These are phyloP conservation scores for Poronia punctata DNA, from an alignment of 495 filamentous ascomycete species.

Conservation along the genomic window DNA sequence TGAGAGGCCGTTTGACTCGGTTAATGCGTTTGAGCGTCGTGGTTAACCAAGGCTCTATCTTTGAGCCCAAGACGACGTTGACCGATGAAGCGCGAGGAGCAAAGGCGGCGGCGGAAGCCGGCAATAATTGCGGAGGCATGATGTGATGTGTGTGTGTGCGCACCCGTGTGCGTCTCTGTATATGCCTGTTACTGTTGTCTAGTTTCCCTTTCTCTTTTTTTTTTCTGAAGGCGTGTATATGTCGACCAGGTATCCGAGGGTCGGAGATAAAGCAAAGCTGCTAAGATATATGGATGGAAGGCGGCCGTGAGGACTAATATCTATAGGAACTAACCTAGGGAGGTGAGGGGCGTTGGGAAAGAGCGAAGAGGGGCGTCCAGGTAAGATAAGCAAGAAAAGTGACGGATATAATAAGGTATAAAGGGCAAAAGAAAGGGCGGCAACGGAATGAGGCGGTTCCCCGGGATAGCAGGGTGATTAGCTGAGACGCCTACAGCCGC, in stretches of 20 bases:
- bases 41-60: conserved; percentile 97
- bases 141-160: conserved; percentile 23
- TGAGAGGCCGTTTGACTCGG: conserved; percentile 92
- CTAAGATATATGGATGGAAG: conserved; percentile 4
- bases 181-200: too few relatives aligned
- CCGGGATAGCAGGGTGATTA: conserved; percentile 52
- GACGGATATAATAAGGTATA: conserved; percentile 14
- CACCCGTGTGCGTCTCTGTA: too few relatives aligned
- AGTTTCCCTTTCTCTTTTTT: too few relatives aligned
- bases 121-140: conserved; percentile 90
- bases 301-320: conserved; percentile 10
- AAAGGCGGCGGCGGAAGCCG: conserved; percentile 93
- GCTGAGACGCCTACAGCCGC: conserved; percentile 47
- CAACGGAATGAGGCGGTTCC: conserved; percentile 48
- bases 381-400: conserved; percentile 14
- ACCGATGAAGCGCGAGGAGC: conserved; percentile 85
- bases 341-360: too few relatives aligned
- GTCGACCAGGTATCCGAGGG: neutral
- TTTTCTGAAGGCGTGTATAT: too few relatives aligned
- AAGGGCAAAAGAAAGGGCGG: conserved; percentile 37
- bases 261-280: neutral
- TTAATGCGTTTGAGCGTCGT: conserved; percentile 96
- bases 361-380: conserved; percentile 12
- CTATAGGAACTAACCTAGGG: too few relatives aligned
- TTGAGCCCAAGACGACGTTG: conserved; percentile 87